Evolutionary conservation across 768 basidiomycete genomes (phyloP), one percentile per base, ranked within the genome.

Genomic region (Porpolomopsis calyptriformis): DNA sequence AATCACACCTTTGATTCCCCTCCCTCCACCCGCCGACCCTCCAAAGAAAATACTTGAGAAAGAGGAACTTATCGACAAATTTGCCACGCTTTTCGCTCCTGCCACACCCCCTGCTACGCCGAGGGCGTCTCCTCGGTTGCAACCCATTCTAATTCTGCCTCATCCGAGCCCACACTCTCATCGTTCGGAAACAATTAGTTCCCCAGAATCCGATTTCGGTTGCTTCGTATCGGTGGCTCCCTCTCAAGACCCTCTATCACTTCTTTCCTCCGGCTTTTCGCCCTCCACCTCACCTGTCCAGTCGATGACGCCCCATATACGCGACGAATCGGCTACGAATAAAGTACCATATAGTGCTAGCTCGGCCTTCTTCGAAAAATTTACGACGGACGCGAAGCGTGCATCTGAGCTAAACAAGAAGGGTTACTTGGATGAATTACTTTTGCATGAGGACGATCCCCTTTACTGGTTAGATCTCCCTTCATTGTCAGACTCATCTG

Each of bases 371-470:
- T 82, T 84, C 55, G 78, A 77, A 47, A 64, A 66, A 38, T 81
- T 85, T 46, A 71, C 72, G 2, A 66, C 74, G 40, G 70, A 69
- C 26, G 80, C 83, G 9, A 78, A 70, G 54, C 62, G 63, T 0
- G 72, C 78, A 8, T 68, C 73, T 0, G 74, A 76, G 42, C 67
- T 64, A 31, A 77, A 70, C 41, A 66, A 74, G 49, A 69, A 69
- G 46, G 68, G 62, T 19, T 63, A 85, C 4, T 63, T 86, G 40
- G 74, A 81, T 37, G 83, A 87, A 56, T 59, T 86, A 27, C 57
- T 85, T 29, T 53, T 70, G 48, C 76, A 82, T 49, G 74, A 85
- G 59, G 79, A 83, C 42, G 82, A 86, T 57, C 82, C 82, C 1
- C 58, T 85, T 53, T 82, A 78, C 56, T 81, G 78, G 66, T 47